Evolutionary conservation across 768 basidiomycete species (phyloP), one percentile per base, ranked within the genome.

Genomic region (Russula earlei): DNA sequence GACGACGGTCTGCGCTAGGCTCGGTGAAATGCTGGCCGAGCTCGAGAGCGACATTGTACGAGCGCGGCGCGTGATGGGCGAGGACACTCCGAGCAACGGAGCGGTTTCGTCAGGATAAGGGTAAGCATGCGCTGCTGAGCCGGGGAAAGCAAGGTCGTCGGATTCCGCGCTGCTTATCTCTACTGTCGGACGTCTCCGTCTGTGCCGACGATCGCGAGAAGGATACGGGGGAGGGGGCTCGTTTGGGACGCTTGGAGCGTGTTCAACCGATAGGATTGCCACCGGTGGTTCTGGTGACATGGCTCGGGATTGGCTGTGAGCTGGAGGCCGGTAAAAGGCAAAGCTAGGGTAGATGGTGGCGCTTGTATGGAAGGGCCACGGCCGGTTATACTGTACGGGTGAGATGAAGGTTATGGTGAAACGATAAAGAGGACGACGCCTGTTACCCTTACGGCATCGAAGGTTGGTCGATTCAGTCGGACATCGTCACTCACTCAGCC

Each of bases 211-310:
- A 56, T 75, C 65, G 19, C 67, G 70, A 1, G 75, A 72, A 19
- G 84, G 85, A 67, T 87, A 87, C 2, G 85, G 85, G 0, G 85
- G 85, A 10, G 85, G 85, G 3, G 85, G 85, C 61, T 87, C 85
- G 10, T 68, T 54, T 5, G 67, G 64, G 2, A 58, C 41, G 12
- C 6, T 31, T 29, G 25, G 24, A 11, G 52, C 29, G n/a, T n/a
- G n/a, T n/a, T 17, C 25, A 3, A 48, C 46, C 11, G 52, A 10
- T n/a, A 25, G 3, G n/a, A 54, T 31, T 31, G 33, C 12, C 5
- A 38, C 36, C 9, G 52, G 56, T 36, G 56, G 56, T 40, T 54
- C 41, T 14, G 56, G 56, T 37, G 56, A 58, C 56, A 58, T 58
- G 44, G 29, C 2, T 17, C 6, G 19, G 31, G 8, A 15, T 17